These are phyloP conservation scores for Linnemannia zychae DNA, from an alignment of 192 early-diverging fungal genomes.

Conservation along the genomic window DNA sequence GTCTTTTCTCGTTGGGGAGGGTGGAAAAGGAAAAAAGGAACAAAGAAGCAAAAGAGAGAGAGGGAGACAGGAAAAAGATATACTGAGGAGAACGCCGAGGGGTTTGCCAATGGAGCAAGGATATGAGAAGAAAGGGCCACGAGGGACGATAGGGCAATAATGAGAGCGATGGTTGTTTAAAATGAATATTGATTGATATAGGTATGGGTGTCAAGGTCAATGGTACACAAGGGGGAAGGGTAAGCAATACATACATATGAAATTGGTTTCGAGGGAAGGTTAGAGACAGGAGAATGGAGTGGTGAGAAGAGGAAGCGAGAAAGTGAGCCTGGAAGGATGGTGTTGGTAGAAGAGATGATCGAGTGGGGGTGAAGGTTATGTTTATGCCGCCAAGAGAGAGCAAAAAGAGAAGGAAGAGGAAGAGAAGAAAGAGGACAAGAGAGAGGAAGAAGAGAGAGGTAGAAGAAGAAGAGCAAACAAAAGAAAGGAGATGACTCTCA, in stretches of 20 bases:
- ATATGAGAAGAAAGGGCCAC: neutral
- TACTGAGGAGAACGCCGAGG: neutral
- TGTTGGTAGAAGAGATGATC: neutral
- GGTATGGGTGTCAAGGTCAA: neutral
- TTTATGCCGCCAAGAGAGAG: constrained; percentile 16
- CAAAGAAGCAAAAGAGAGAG: constrained; percentile 10
- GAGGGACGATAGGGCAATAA: neutral
- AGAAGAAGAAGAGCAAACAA: neutral
- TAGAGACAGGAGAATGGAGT: neutral
- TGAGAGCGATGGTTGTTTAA: constrained; percentile 1
- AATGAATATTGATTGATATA: neutral
- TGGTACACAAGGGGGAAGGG: neutral
- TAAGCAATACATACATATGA: neutral
- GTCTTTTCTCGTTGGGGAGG: constrained; percentile 31
- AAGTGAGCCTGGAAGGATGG: neutral
- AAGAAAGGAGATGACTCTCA: too few relatives aligned
- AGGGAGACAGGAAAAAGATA: neutral
- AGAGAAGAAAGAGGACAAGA: neutral
- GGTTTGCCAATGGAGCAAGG: neutral
- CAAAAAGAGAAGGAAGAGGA: constrained; percentile 2
- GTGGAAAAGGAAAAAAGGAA: constrained; percentile 36
- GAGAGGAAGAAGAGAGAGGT: neutral
- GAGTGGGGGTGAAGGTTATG: neutral
- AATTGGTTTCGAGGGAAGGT: neutral
- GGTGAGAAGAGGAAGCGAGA: neutral